Evolutionary conservation across 2,329 filamentous ascomycete genomes (phyloP).

Genomic region (Aspergillus eucalypticola): DNA sequence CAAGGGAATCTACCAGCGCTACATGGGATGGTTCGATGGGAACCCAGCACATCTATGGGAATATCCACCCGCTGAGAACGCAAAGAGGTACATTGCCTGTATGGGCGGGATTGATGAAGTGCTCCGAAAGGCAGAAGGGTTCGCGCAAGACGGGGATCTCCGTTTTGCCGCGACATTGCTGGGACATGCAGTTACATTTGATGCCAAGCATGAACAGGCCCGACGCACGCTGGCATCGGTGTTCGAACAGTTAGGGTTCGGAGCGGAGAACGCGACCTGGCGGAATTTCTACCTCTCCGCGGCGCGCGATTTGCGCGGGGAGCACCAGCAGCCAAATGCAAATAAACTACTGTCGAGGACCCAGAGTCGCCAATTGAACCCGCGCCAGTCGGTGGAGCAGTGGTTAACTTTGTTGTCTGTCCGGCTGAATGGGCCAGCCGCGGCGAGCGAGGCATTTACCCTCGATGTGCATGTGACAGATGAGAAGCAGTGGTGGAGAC

Average conservation of each 20-base stretch:
- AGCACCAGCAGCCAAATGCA: not conserved
- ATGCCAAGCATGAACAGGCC: conserved; percentile 15
- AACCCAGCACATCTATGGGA: conserved; percentile 42
- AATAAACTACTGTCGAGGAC: not conserved
- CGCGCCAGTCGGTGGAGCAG: conserved; percentile 18
- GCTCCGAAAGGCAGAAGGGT: conserved; percentile 32
- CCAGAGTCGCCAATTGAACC: conserved; percentile 11
- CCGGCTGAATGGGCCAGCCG: conserved; percentile 19
- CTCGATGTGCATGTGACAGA: conserved; percentile 22
- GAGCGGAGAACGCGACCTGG: conserved; percentile 46
- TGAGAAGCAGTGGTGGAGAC: conserved; percentile 15
- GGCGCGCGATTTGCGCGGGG: conserved; percentile 29
- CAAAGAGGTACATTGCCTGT: conserved; percentile 38
- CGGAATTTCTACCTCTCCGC: conserved; percentile 44
- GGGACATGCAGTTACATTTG: conserved; percentile 36
- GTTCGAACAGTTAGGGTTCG: conserved; percentile 39
- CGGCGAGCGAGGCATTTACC: conserved; percentile 8
- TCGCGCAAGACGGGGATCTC: conserved; percentile 31
- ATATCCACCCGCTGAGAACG: conserved; percentile 36
- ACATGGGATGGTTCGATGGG: conserved; percentile 38
- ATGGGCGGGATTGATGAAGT: conserved; percentile 39
- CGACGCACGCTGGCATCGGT: conserved; percentile 30
- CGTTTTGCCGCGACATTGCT: conserved; percentile 45
- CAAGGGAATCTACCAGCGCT: conserved; percentile 41
- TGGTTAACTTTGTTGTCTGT: conserved; percentile 23